Base-by-base conservation (phyloP, 2,329 filamentous ascomycete species). In the Lasiodiplodia sp. region DNA sequence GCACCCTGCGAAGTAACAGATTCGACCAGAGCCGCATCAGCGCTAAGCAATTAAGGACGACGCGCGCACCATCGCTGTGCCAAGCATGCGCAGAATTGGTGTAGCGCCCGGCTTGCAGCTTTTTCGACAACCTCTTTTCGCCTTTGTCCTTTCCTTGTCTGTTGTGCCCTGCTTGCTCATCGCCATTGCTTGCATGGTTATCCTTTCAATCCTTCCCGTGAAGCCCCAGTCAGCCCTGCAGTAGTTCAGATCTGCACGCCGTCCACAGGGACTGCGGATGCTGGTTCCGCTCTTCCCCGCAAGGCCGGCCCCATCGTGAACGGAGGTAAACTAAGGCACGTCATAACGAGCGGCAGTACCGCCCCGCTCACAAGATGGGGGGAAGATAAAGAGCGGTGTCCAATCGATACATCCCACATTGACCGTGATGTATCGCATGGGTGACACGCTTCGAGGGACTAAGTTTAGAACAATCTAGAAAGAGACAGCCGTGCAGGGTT, bases 321-420 rank as follows among this genome's bases (percentile, higher is more conserved):
- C n/a, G 37, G 44, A 63, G 47, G 60, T 38, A 52, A 52, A 47
- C 60, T 64, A 64, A 38, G 18, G 60, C 60, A 64, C n/a, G 60
- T 40, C 47, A 51, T 49, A 34, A 57, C 37, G 28, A 37, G 21
- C 60, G 44, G 60, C 47, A 64, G 60, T 31, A 4, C 44, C 31
- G 31, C 56, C 23, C 47, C 38, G 31, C 28, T 16, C 18, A 28
- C 7, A 7, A 40, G 14, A 28, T 23, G 38, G 21, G 16, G 16
- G 16, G 57, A 62, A 49, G 11, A 14, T n/a, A 34, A 12, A 23
- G 10, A 52, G 28, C 28, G 60, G 47, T 52, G 21, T 52, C 60
- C 60, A 64, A 64, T 52, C 60, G 31, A 31, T 52, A 14, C 23
- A 28, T n/a, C 47, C 44, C 56, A 21, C 6, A n/a, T 10, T 47